phyloP scores from a whole-genome alignment of 208 protist species.

The Trypanosoma brucei region DNA sequence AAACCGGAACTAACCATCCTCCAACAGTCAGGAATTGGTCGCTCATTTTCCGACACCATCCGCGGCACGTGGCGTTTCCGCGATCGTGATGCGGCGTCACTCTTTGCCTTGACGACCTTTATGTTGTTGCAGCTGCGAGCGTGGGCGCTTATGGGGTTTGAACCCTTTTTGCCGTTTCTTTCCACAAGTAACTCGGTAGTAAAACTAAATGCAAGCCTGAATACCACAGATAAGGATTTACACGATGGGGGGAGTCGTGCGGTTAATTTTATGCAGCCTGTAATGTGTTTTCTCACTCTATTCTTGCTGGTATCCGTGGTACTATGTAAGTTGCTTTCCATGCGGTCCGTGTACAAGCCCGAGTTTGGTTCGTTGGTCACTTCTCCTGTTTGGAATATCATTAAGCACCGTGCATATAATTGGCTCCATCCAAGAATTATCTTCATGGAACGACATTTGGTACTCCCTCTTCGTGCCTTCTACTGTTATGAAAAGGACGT shows the following conservation, averaged over 20 bases:
- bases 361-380: constrained; percentile 28
- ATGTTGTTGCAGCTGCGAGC: constrained; percentile 39
- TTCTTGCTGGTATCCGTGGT: constrained; percentile 23
- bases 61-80: constrained; percentile 60
- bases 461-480: constrained; percentile 69
- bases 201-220: not conserved
- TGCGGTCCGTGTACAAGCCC: constrained; percentile 24
- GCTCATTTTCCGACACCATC: constrained; percentile 41
- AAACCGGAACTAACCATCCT: constrained; percentile 9
- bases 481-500: constrained; percentile 74
- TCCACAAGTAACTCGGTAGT: not conserved
- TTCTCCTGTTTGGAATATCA: constrained; percentile 62
- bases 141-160: constrained; percentile 50
- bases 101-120: constrained; percentile 39
- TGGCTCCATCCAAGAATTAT: constrained; percentile 69
- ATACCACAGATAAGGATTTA: too few species aligned
- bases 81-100: constrained; percentile 46
- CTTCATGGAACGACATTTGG: constrained; percentile 45
- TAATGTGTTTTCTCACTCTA: constrained; percentile 30
- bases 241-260: too few species aligned
- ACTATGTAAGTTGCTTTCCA: constrained; percentile 40
- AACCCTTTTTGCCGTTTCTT: constrained; percentile 25
- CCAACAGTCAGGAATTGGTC: constrained; percentile 31
- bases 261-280: constrained; percentile 3
- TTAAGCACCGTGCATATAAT: constrained; percentile 36